These are phyloP conservation scores for Pseudotsuga menziesii DNA, from an alignment of 75 land plant genomes.

Conservation along the genomic window DNA sequence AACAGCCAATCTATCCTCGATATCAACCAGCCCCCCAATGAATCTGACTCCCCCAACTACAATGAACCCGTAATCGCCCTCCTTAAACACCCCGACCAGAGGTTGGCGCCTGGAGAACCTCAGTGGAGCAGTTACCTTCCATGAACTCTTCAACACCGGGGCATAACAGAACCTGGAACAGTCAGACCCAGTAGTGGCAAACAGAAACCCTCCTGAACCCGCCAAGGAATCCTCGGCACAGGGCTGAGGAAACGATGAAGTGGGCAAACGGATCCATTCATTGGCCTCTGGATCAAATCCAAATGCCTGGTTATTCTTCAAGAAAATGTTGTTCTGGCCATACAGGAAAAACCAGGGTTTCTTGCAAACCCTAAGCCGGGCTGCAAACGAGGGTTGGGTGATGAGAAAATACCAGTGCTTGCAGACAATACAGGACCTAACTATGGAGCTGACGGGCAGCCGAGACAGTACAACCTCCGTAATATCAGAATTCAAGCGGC, in stretches of 20 bases:
- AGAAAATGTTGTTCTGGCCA: slow-evolving; percentile 47
- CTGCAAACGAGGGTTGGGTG: slow-evolving; percentile 35
- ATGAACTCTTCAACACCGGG: slow-evolving; percentile 18
- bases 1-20: slow-evolving; percentile 45
- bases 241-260: slow-evolving; percentile 5
- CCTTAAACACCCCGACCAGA: slow-evolving; percentile 38
- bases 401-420: slow-evolving; percentile 47
- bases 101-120: slow-evolving; percentile 42
- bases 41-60: slow-evolving; percentile 59
- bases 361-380: slow-evolving; percentile 14
- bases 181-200: slow-evolving; percentile 21
- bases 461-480: slow-evolving; percentile 43
- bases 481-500: slow-evolving; percentile 32
- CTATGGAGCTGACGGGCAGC: slow-evolving; percentile 43
- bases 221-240: slow-evolving; percentile 20
- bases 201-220: slow-evolving; percentile 35
- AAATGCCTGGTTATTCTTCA: slow-evolving; percentile 48
- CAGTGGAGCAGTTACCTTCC: slow-evolving; percentile 44
- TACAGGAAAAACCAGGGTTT: slow-evolving; percentile 60
- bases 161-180: slow-evolving; percentile 23
- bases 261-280: slow-evolving; percentile 42
- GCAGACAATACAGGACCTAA: slow-evolving; percentile 47
- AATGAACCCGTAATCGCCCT: slow-evolving; percentile 16
- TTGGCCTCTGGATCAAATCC: slow-evolving; percentile 55
- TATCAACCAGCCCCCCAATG: slow-evolving; percentile 44